Evolutionary conservation across 768 basidiomycete species (phyloP), one percentile per base, ranked within the genome.

Genomic region (Imleria badia): DNA sequence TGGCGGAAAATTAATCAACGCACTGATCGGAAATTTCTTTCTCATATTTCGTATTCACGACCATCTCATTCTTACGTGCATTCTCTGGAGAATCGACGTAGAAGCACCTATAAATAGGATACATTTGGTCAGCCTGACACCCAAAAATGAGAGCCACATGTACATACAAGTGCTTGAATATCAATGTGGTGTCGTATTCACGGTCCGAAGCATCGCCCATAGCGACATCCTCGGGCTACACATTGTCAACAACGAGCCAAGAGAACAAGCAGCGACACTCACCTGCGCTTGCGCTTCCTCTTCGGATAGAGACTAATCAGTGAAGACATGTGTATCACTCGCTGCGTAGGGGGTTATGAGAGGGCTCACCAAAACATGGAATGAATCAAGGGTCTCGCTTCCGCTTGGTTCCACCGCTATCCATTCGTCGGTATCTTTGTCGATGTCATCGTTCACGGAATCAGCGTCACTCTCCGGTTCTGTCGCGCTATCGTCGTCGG

Each of bases 31-130:
- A 73, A 34, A 91, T 81, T 0, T 76, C 78, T 26, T 73, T 71
- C 62, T 81, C 81, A 39, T 81, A 62, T 67, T 79, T 81, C 44
- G 80, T 66, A 47, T 81, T 81, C 33, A 86, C 75, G 3, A 56
- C 43, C 78, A 96, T 82, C 11, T 78, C 82, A 58, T 91, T 79
- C 66, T 76, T 73, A 9, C 67, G 70, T 0, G 94, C 92, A 62
- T 93, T 93, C 20, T 77, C 77, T 0, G 86, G 80, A 3, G 89
- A 82, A 68, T 98, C 95, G 35, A 98, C 76, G 71, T 97, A 98
- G 71, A 96, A 95, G 60, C 83, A 85, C 58, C 92, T 94, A 49
- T 17, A n/a, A 41, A 47, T 13, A 34, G 6, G 19, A 38, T 17
- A 1, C 5, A 39, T 36, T 15, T 6, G 10, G 46, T 46, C 36